Conservation (phyloP, 2,329 filamentous ascomycete genomes). For the Fusarium pseudocircinatum region DNA sequence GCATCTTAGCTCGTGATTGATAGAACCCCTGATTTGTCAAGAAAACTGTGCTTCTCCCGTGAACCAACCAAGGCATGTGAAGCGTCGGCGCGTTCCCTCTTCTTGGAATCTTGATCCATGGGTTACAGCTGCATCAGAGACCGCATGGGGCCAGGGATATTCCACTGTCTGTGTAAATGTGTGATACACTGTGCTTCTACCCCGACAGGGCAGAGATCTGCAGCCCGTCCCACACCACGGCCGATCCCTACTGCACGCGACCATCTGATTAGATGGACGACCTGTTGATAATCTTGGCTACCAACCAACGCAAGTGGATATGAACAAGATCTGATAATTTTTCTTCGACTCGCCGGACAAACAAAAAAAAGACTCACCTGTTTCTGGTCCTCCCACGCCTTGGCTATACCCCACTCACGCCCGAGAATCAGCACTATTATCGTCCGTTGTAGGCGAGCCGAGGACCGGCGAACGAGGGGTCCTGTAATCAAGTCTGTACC, state of each 20-base stretch:
- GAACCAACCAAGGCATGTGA: neutral
- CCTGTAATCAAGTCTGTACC: neutral
- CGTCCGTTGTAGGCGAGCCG: neutral
- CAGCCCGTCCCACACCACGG: neutral
- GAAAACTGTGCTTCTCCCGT: neutral
- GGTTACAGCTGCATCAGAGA: neutral
- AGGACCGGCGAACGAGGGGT: neutral
- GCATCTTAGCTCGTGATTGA: neutral
- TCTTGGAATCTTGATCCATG: neutral
- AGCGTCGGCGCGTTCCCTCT: neutral
- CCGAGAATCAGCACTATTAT: neutral
- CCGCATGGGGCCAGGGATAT: neutral
- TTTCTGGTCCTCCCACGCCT: neutral
- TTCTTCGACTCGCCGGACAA: neutral
- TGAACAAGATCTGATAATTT: slow-evolving; percentile 18
- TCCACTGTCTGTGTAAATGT: neutral
- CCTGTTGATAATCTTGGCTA: slow-evolving; percentile 19
- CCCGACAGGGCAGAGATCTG: neutral
- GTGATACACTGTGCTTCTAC: neutral
- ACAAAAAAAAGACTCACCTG: neutral
- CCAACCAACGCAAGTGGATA: slow-evolving; percentile 2
- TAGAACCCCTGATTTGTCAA: neutral
- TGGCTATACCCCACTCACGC: neutral
- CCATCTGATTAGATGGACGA: slow-evolving; percentile 23
- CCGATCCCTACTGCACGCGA: slow-evolving; percentile 15